Evolutionary conservation across 352 stramenopile genomes (phyloP).

Genomic region (Aphanomyces astaci): DNA sequence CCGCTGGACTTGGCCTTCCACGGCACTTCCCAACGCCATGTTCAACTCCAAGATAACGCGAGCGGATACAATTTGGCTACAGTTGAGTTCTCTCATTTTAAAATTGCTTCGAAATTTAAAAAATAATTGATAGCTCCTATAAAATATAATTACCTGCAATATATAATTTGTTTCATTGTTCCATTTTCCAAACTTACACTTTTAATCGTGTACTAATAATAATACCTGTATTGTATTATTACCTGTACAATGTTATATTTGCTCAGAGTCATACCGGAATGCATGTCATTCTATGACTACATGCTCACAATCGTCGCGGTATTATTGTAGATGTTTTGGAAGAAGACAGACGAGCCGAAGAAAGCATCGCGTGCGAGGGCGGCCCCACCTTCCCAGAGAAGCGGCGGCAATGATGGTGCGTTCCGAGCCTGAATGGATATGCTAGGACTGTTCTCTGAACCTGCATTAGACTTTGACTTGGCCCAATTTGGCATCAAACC

Average conservation of each 20-base stretch:
- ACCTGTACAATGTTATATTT: not conserved
- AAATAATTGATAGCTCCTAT: too few relatives aligned
- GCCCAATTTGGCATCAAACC: constrained; percentile 64
- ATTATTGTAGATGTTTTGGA: constrained; percentile 17
- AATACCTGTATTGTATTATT: not conserved
- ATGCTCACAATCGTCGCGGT: not conserved
- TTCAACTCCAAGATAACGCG: not conserved
- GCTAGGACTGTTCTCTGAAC: not conserved
- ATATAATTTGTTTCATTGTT: too few relatives aligned
- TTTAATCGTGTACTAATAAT: too few relatives aligned
- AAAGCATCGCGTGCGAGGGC: not conserved
- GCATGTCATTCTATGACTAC: not conserved
- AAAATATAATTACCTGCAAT: too few relatives aligned
- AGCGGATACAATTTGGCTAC: not conserved
- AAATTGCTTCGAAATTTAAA: too few relatives aligned
- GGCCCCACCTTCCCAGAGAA: not conserved
- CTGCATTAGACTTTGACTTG: constrained; percentile 8
- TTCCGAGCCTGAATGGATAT: not conserved
- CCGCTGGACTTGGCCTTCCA: not conserved
- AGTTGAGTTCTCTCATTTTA: too few relatives aligned
- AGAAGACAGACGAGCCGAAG: constrained; percentile 10
- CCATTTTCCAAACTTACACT: too few relatives aligned
- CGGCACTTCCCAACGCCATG: not conserved
- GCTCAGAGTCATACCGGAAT: not conserved
- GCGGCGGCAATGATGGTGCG: not conserved